Evolutionary conservation across 257 asterid genomes (phyloP), one percentile per base, ranked within the genome.

Genomic region (Henckelia pumila): DNA sequence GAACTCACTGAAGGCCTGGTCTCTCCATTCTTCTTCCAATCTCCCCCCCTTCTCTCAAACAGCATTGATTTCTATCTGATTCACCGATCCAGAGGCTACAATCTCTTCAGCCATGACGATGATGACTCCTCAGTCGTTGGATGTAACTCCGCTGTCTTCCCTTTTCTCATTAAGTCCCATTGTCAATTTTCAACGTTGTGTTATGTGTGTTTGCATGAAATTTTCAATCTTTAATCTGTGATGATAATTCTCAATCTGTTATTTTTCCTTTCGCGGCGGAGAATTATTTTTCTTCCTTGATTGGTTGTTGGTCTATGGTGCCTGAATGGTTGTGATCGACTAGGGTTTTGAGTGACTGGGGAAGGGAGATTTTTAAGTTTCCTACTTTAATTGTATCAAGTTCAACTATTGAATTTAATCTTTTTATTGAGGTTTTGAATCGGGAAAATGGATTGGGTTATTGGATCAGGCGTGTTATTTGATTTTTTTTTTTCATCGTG

Each of bases 61-160:
- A 70, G 56, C 66, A 50, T 75, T 64, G 52, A 58, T 56, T 73
- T 20, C 71, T 67, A 82, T 77, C 80, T 49, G 79, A 76, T 78
- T 79, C 57, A 73, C 80, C 85, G 85, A 86, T 89, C 89, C 84
- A 76, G 73, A 77, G 82, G 75, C 70, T 66, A 47, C 63, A 57
- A 24, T 78, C 66, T 61, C 59, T 73, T 64, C 79, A 75, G 81
- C 68, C 77, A 93, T 89, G 96, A 89, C 98, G 77, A 76, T 88
- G 89, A 73, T 88, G 84, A 85, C 91, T 81, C 94, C 94, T 53
- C 97, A 83, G 75, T 91, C 95, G 63, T 76, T 88, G 76, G 96
- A 90, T 85, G 97, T 88, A 82, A 81, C 80, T 81, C 73, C 68
- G 67, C 57, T 24, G 33, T 60, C 32, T 60, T 53, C 66, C 66